Conservation (phyloP, 2,329 filamentous ascomycete genomes). For the Cladosporium cucumerinum region DNA sequence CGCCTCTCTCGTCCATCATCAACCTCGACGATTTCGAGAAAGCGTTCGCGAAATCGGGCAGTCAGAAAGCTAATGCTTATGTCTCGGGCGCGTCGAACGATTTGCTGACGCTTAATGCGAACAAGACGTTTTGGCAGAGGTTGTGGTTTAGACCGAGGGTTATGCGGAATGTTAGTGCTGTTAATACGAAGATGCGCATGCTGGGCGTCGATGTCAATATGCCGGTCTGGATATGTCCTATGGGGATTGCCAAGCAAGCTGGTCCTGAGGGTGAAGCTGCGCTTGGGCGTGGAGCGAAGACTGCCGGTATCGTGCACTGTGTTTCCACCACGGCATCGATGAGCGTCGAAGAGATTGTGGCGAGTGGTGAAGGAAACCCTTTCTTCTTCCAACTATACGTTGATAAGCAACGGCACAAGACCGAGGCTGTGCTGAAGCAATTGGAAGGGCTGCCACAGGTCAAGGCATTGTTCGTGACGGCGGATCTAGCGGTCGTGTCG, state of each 20-base stretch:
- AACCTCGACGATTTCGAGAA: slow-evolving; percentile 48
- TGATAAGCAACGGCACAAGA: slow-evolving; percentile 53
- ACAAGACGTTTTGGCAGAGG: slow-evolving; percentile 41
- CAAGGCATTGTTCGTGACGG: slow-evolving; percentile 57
- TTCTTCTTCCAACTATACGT: slow-evolving; percentile 63
- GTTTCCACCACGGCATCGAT: slow-evolving; percentile 32
- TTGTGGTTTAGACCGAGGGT: slow-evolving; percentile 49
- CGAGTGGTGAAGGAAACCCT: slow-evolving; percentile 27
- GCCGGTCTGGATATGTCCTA: slow-evolving; percentile 38
- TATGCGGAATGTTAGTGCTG: slow-evolving; percentile 40
- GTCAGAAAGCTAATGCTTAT: slow-evolving; percentile 41
- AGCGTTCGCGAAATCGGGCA: slow-evolving; percentile 37
- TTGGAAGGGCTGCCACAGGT: slow-evolving; percentile 46
- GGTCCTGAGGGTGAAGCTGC: slow-evolving; percentile 35
- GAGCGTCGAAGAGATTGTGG: slow-evolving; percentile 32
- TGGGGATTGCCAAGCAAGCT: slow-evolving; percentile 32
- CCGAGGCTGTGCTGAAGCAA: slow-evolving; percentile 48
- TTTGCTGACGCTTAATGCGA: slow-evolving; percentile 45
- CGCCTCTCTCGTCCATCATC: slow-evolving; percentile 46
- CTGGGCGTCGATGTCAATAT: slow-evolving; percentile 34
- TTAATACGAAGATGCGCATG: slow-evolving; percentile 36
- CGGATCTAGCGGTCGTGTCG: slow-evolving; percentile 56
- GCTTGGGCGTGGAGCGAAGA: slow-evolving; percentile 31
- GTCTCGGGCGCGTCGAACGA: slow-evolving; percentile 51
- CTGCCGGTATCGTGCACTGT: slow-evolving; percentile 34